Conservation (phyloP, 768 basidiomycete genomes). For the Boletus rubescentipes region DNA sequence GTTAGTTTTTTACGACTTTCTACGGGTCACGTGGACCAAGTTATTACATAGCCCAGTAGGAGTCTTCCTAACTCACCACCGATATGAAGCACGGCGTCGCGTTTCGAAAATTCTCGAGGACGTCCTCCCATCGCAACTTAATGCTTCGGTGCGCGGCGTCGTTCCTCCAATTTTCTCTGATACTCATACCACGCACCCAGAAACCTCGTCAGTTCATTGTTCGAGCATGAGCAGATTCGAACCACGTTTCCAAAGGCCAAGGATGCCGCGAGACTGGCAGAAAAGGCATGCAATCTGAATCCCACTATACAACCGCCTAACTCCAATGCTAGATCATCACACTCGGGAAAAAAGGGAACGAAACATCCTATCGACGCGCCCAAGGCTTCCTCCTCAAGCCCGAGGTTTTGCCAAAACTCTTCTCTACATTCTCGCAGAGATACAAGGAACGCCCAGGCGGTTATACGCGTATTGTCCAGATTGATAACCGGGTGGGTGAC, state of each 20-base stretch:
- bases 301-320: slow-evolving; percentile 1
- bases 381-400: slow-evolving; percentile 77
- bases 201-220: slow-evolving; percentile 90
- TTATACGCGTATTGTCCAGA: slow-evolving; percentile 92
- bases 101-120: slow-evolving; percentile 89
- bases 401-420: slow-evolving; percentile 75
- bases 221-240: slow-evolving; percentile 94
- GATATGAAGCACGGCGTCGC: slow-evolving; percentile 93
- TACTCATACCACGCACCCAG: slow-evolving; percentile 39
- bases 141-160: slow-evolving; percentile 73
- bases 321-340: slow-evolving; percentile 70
- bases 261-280: slow-evolving; percentile 86
- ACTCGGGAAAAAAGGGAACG: slow-evolving; percentile 81
- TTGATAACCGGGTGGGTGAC: slow-evolving; percentile 87
- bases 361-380: slow-evolving; percentile 67
- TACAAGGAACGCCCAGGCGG: slow-evolving; percentile 86
- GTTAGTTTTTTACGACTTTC: no score
- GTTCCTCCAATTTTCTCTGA: not conserved
- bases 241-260: slow-evolving; percentile 95
- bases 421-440: slow-evolving; percentile 73
- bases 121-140: slow-evolving; percentile 87
- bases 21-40: slow-evolving; percentile 3
- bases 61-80: not conserved
- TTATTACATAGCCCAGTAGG: no score
- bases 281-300: slow-evolving; percentile 59